Percentiles rank a stretch among this genome's conserved stretches.
Evolutionary conservation across 2,329 filamentous ascomycete species (phyloP).

Genomic region (Calycina marina): DNA sequence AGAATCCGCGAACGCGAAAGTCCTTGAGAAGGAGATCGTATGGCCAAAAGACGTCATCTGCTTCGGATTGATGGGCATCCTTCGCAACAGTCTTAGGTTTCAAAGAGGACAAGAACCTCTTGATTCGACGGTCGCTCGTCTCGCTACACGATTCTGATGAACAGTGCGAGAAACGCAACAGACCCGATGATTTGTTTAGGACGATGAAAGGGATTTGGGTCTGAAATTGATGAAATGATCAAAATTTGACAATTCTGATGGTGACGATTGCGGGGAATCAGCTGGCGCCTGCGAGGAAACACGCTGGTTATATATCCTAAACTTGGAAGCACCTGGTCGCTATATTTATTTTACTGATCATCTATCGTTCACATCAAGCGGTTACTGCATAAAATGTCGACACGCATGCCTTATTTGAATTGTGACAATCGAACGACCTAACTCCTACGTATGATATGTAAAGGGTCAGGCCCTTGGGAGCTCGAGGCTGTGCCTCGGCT

Average conservation of each 20-base stretch:
- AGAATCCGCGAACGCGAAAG: constrained; percentile 10
- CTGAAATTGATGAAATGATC: constrained; percentile 1
- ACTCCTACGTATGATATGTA: neutral
- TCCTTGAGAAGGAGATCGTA: constrained; percentile 10
- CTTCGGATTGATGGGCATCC: neutral
- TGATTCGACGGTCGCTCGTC: constrained; percentile 1
- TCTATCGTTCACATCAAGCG: neutral
- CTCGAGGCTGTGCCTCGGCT: too few relatives aligned
- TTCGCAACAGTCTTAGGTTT: constrained; percentile 2
- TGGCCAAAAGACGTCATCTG: constrained; percentile 10
- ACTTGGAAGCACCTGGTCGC: constrained; percentile 1
- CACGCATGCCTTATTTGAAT: neutral
- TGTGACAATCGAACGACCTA: neutral
- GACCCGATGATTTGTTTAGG: constrained; percentile 2
- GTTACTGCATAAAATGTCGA: neutral
- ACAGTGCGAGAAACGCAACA: constrained; percentile 3
- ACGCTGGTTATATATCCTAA: neutral
- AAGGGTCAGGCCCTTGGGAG: too few relatives aligned
- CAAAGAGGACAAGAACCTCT: constrained; percentile 5
- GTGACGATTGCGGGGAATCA: constrained; percentile 1
- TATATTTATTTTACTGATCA: constrained; percentile 1
- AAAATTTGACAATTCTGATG: constrained; percentile 1
- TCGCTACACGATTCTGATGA: constrained; percentile 5
- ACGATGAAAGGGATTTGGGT: constrained; percentile 2
- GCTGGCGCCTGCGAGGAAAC: neutral